Conservation (phyloP, 768 basidiomycete species). For the Mycena kentingensis region DNA sequence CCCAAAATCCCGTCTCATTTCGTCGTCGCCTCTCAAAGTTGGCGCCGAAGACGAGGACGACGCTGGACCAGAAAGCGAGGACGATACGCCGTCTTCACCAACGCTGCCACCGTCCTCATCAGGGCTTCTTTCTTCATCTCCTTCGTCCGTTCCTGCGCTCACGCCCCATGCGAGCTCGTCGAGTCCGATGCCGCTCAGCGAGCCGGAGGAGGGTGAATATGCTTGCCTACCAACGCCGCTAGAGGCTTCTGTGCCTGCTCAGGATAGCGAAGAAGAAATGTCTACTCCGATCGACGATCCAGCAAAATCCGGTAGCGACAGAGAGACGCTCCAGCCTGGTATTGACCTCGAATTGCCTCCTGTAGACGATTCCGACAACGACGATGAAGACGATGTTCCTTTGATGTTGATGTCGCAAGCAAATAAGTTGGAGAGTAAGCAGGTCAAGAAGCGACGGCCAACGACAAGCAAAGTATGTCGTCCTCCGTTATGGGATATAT, state of each 20-base stretch:
- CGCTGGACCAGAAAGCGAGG: conserved; percentile 14
- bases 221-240: neutral
- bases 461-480: conserved; percentile 21
- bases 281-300: conserved; percentile 40
- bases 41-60: conserved; percentile 1
- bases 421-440: conserved; percentile 21
- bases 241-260: conserved; percentile 6
- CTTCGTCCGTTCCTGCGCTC: conserved; percentile 59
- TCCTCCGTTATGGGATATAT: conserved; percentile 3
- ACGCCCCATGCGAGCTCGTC: conserved; percentile 66
- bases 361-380: conserved; percentile 31
- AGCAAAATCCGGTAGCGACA: conserved; percentile 28
- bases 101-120: conserved; percentile 11
- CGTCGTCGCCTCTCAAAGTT: neutral
- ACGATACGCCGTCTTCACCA: conserved; percentile 1
- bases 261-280: neutral
- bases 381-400: conserved; percentile 31
- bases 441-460: conserved; percentile 26
- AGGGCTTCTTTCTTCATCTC: conserved; percentile 40
- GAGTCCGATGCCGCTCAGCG: conserved; percentile 50
- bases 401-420: conserved; percentile 24
- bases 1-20: conserved; percentile 44
- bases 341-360: conserved; percentile 35
- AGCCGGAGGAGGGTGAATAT: conserved; percentile 18
- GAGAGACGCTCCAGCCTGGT: conserved; percentile 38